Conservation (phyloP, 495 filamentous ascomycete species). For the Pseudomonodictys pantanalensis region DNA sequence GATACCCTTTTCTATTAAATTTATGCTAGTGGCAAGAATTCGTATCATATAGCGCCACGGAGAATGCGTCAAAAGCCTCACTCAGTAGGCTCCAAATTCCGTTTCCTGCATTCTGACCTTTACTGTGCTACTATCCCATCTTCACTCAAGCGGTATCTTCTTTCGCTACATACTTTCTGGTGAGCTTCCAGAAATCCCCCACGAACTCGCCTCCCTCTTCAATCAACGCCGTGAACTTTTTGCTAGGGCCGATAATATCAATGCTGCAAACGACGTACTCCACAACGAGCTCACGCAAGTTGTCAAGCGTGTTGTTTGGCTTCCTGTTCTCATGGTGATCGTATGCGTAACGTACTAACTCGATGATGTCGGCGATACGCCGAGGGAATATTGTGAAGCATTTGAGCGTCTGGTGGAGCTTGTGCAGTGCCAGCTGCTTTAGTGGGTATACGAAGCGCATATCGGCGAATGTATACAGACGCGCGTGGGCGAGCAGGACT, state of each 20-base stretch:
- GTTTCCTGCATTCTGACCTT: too few species aligned
- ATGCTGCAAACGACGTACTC: constrained; percentile 19
- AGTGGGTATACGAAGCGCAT: constrained; percentile 18
- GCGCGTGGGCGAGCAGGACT: constrained; percentile 33
- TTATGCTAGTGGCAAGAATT: too few species aligned
- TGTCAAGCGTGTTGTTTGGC: neutral
- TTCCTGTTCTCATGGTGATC: constrained; percentile 5
- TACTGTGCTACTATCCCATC: too few species aligned
- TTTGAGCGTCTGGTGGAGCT: constrained; percentile 35
- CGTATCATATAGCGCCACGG: too few species aligned
- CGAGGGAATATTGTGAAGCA: constrained; percentile 21
- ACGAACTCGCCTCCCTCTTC: constrained; percentile 27
- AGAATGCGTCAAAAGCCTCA: too few species aligned
- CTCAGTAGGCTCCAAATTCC: too few species aligned
- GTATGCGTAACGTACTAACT: constrained; percentile 31
- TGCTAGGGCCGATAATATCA: constrained; percentile 9
- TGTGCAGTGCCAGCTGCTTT: constrained; percentile 28
- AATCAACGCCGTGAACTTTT: constrained; percentile 3
- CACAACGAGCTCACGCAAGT: constrained; percentile 9
- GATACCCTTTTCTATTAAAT: neutral
- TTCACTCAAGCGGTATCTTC: too few species aligned
- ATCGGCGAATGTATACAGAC: constrained; percentile 31
- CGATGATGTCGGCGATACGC: constrained; percentile 26
- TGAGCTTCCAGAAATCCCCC: constrained; percentile 16
- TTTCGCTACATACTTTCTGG: neutral